Evolutionary conservation across 2,329 filamentous ascomycete genomes (phyloP).

Genomic region (Xylariaceae sp.): DNA sequence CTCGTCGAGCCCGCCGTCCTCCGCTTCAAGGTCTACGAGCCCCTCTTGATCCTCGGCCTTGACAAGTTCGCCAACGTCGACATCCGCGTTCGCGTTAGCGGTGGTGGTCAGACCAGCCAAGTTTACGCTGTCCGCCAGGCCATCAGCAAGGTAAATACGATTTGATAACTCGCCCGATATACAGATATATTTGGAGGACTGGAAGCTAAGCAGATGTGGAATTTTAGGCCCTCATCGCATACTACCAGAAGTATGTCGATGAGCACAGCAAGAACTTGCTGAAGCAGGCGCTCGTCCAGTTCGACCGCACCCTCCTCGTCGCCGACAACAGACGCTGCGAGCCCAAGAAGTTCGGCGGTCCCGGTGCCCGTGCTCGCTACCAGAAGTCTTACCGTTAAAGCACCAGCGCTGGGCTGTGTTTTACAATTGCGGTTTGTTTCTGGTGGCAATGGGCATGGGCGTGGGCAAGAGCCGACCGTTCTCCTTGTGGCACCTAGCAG

Average conservation of each 20-base stretch:
- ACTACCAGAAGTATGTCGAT: slow-evolving; percentile 99
- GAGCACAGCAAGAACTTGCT: slow-evolving; percentile 99
- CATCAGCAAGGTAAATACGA: slow-evolving; percentile 60
- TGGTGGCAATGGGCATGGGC: slow-evolving; percentile 13
- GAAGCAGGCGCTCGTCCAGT: slow-evolving; percentile 93
- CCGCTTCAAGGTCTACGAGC: slow-evolving; percentile 97
- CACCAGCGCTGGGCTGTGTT: slow-evolving; percentile 9
- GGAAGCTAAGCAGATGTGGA: not conserved
- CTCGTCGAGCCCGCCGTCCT: slow-evolving; percentile 95
- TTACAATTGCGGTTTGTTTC: slow-evolving; percentile 22
- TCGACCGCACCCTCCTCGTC: slow-evolving; percentile 95
- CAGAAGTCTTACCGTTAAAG: slow-evolving; percentile 98
- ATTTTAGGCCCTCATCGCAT: slow-evolving; percentile 65
- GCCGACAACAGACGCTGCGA: slow-evolving; percentile 99
- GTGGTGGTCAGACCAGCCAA: slow-evolving; percentile 70
- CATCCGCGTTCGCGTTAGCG: slow-evolving; percentile 92
- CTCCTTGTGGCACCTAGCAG: slow-evolving; percentile 30
- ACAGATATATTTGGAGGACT: not conserved
- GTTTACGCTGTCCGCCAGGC: slow-evolving; percentile 98
- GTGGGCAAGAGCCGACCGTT: slow-evolving; percentile 28
- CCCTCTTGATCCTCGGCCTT: slow-evolving; percentile 89
- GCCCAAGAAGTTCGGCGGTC: slow-evolving; percentile 97
- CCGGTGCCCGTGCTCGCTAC: slow-evolving; percentile 91
- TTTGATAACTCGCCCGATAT: not conserved
- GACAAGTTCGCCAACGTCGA: slow-evolving; percentile 97